phyloP scores from a whole-genome alignment of 2,329 filamentous ascomycete species.

The Alternaria metachromatica region DNA sequence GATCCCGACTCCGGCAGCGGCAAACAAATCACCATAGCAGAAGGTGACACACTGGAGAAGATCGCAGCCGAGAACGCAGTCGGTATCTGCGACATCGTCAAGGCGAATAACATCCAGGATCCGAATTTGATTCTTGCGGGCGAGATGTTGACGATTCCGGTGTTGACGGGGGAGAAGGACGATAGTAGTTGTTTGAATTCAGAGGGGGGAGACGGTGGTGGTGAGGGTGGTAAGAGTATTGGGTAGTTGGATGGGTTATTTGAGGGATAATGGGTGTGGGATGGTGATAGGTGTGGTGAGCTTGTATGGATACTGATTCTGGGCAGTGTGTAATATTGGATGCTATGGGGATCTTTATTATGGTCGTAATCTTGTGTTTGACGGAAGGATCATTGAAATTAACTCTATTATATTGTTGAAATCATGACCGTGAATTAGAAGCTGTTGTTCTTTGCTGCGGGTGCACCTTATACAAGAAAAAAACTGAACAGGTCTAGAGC shows the following conservation, averaged over 20 bases:
- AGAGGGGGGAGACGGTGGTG: background rate
- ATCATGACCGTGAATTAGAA: background rate
- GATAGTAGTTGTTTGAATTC: background rate
- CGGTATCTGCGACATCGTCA: background rate
- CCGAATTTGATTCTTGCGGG: background rate
- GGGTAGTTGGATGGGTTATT: too few relatives aligned
- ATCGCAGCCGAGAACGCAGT: background rate
- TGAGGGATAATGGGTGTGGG: too few relatives aligned
- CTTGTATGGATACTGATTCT: background rate
- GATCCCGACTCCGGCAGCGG: background rate
- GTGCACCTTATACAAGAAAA: background rate
- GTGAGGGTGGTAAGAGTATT: background rate
- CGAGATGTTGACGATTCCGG: background rate
- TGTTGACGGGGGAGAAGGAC: background rate
- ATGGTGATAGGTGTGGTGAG: background rate
- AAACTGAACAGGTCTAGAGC: too few relatives aligned
- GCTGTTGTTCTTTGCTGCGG: background rate
- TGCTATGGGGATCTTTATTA: too few relatives aligned
- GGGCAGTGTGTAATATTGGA: background rate
- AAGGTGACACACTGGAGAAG: background rate
- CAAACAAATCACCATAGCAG: background rate
- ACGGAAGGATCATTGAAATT: too few relatives aligned
- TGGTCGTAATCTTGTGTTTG: too few relatives aligned
- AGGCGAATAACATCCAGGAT: background rate
- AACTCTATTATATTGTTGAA: too few relatives aligned